Evolutionary conservation across 768 basidiomycete genomes (phyloP).

Genomic region (Neoboletus brunneissimus): DNA sequence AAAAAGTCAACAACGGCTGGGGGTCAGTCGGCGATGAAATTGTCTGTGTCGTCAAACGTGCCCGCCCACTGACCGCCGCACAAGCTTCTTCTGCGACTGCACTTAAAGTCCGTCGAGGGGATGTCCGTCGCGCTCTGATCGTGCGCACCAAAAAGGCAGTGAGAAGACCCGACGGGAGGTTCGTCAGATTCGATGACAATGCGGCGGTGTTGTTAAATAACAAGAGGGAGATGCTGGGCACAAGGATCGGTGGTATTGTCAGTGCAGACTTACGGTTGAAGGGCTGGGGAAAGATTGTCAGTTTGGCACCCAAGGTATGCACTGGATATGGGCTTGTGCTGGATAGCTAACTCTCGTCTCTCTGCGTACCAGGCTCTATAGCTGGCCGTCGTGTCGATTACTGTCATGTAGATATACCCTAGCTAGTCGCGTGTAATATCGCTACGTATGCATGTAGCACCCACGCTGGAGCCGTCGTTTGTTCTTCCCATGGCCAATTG

Average conservation of each 20-base stretch:
- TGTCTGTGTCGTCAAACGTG: slow-evolving; percentile 90
- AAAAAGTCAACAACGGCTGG: slow-evolving; percentile 94
- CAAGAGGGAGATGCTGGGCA: slow-evolving; percentile 94
- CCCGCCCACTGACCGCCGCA: slow-evolving; percentile 73
- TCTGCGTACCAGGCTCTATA: slow-evolving; percentile 17
- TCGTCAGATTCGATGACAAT: slow-evolving; percentile 93
- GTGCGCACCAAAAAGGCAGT: slow-evolving; percentile 90
- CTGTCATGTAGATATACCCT: slow-evolving; percentile 14
- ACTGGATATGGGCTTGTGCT: background rate
- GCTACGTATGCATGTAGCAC: too few species aligned
- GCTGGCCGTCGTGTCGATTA: background rate
- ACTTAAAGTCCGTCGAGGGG: slow-evolving; percentile 88
- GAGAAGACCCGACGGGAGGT: slow-evolving; percentile 81
- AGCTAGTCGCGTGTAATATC: background rate
- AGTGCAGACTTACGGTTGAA: slow-evolving; percentile 87
- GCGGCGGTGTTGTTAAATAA: slow-evolving; percentile 92
- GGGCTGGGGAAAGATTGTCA: slow-evolving; percentile 93
- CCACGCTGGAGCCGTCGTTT: background rate
- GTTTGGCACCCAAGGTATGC: slow-evolving; percentile 82
- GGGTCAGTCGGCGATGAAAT: slow-evolving; percentile 94
- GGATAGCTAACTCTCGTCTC: background rate
- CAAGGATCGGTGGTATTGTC: slow-evolving; percentile 91
- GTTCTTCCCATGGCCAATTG: background rate
- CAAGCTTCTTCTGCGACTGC: slow-evolving; percentile 69
- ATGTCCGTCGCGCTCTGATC: slow-evolving; percentile 93